Conservation (phyloP, 2,329 filamentous ascomycete genomes). For the Xylariomycetidae sp. region DNA sequence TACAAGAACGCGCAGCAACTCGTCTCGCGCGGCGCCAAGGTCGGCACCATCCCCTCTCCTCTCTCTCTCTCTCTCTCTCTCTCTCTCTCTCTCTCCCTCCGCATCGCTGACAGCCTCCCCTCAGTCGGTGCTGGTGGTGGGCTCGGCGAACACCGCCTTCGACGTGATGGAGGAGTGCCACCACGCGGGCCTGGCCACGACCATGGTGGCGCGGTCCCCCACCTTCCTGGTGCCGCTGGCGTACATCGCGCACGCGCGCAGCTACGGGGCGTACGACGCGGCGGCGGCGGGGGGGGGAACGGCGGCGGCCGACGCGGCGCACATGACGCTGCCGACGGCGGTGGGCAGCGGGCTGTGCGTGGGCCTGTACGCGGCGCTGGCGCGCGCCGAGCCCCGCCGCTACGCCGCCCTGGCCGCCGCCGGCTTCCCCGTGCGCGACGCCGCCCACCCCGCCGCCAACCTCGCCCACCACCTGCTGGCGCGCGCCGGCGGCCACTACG, state of each 20-base stretch:
- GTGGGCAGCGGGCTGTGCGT: constrained; percentile 17
- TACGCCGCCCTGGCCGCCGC: constrained; percentile 26
- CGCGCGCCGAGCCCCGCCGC: constrained; percentile 26
- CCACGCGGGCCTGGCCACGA: constrained; percentile 23
- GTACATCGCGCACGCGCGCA: constrained; percentile 20
- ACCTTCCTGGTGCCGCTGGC: constrained; percentile 29
- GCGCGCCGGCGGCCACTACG: constrained; percentile 33
- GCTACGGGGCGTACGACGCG: constrained; percentile 27
- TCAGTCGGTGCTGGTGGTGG: constrained; percentile 28
- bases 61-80: too few relatives aligned
- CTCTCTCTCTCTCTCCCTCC: too few relatives aligned
- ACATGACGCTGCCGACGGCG: constrained; percentile 11
- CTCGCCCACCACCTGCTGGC: constrained; percentile 30
- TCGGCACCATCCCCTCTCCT: too few relatives aligned
- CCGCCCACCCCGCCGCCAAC: constrained; percentile 16
- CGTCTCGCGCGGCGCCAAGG: too few relatives aligned
- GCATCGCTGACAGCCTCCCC: constrained; percentile 8
- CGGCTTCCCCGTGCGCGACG: constrained; percentile 33
- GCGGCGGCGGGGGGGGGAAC: too few relatives aligned
- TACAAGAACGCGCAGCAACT: constrained; percentile 18
- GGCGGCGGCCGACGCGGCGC: constrained; percentile 17
- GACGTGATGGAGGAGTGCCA: constrained; percentile 32
- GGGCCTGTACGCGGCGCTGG: constrained; percentile 16
- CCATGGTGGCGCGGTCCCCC: constrained; percentile 29
- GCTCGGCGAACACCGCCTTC: constrained; percentile 37